Base-by-base conservation (phyloP, 2,329 filamentous ascomycete genomes). In the Albophoma yamanashiensis region DNA sequence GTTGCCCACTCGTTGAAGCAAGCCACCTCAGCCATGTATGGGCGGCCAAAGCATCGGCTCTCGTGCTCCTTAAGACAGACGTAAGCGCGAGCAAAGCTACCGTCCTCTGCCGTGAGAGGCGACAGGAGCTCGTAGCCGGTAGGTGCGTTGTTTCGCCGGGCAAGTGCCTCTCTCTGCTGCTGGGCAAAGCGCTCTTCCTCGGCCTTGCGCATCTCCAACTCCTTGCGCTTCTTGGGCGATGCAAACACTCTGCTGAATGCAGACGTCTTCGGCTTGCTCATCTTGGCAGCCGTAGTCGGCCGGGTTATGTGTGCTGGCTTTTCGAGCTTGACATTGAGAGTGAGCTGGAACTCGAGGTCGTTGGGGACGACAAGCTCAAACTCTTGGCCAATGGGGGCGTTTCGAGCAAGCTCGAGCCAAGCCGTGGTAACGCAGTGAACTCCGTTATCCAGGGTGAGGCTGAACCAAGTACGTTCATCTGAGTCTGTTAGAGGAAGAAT, bases 1-100 rank as follows among this genome's bases (percentile, higher is more conserved):
- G 89, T 87, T 0, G 94, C 94, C 94, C 94, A 99, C 76, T 99
- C 94, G 69, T 99, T 99, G 82, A 97, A 99, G 75, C 92, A 95
- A 22, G 91, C 89, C 60, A 97, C 86, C 67, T 97, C 92, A 20
- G 92, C 91, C 63, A 87, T 87, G 68, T 93, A 88, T 11, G 91
- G 92, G 22, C 94, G 87, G 42, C 94, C 94, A 68, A 89, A 99
- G 69, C 92, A 94, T 63, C 88, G 83, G 59, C 85, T 80, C 75
- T 99, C 94, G 70, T 97, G 92, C 71, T 96, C 92, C 73, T 93
- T 94, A 58, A 99, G 82, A 68, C 91, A 93, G 22, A 99, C 88
- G 67, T 99, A 99, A 4, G 94, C 89, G 59, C 94, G 88, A 27
- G 88, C 94, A 73, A 99, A 99, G 69, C 91, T 96, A 57, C 94